Conservation (phyloP, 306 rosid genomes). For the Hippophae gyantsensis region DNA sequence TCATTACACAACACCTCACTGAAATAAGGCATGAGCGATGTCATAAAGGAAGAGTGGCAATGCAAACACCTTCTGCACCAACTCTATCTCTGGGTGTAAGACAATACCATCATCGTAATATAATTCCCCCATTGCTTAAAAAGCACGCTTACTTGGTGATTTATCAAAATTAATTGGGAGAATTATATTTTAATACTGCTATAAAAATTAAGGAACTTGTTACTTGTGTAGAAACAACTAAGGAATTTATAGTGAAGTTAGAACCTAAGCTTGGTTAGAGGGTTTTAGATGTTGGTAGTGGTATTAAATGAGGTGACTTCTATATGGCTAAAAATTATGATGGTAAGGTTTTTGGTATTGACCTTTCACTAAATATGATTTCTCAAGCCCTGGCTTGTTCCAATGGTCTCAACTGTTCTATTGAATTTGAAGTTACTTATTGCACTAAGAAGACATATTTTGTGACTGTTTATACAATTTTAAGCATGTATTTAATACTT, state of each 20-base stretch:
- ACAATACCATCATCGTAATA: too few relatives aligned
- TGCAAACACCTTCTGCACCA: too few relatives aligned
- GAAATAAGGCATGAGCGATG: too few relatives aligned
- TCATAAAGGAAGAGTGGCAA: too few relatives aligned
- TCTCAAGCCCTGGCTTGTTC: slow-evolving; percentile 81
- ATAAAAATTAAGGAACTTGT: not conserved
- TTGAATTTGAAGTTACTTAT: slow-evolving; percentile 87
- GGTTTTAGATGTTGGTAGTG: slow-evolving; percentile 92
- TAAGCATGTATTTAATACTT: too few relatives aligned
- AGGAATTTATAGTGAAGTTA: slow-evolving; percentile 63
- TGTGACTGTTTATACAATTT: slow-evolving; percentile 5
- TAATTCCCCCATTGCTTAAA: too few relatives aligned
- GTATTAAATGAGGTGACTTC: slow-evolving; percentile 89
- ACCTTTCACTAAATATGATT: slow-evolving; percentile 86
- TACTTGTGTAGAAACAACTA: slow-evolving; percentile 65
- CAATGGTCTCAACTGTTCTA: slow-evolving; percentile 59
- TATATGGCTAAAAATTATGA: slow-evolving; percentile 80
- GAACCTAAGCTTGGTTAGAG: slow-evolving; percentile 72
- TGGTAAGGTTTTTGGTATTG: slow-evolving; percentile 79
- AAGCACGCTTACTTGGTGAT: too few relatives aligned
- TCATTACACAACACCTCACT: too few relatives aligned
- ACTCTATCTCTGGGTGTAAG: too few relatives aligned
- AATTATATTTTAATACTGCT: too few relatives aligned
- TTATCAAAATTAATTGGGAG: too few relatives aligned
- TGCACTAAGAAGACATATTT: slow-evolving; percentile 68